Evolutionary conservation across 78 protist genomes (phyloP), one percentile per base, ranked within the genome.

Genomic region (slime mould (Dictyostelium discoideum)): DNA sequence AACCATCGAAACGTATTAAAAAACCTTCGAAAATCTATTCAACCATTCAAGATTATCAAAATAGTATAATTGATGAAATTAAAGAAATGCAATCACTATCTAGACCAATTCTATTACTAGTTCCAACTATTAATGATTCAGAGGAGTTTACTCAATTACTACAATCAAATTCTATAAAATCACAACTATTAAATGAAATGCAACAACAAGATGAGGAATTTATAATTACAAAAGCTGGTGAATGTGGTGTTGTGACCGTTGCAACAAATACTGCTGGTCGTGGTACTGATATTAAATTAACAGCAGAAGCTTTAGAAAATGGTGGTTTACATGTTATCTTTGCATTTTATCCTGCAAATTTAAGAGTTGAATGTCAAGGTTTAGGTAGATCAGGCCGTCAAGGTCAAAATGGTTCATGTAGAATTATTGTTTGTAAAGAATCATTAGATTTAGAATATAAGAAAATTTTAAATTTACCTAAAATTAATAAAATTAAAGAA

Each of bases 191-290:
- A 29, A 85, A 85, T 85, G 92, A 85, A 73, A 73, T 85, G 67
- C 92, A 85, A 85, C 48, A 42, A n/a, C 79, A 85, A 48, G 54
- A 85, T 29, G 92, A 85, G 29, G 92, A 85, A 11, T 20, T 73
- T 10, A 46, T 85, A 11, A 73, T 85, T 42, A 72, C 92, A 24
- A 42, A 32, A 46, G 82, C 80, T 20, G 92, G 80, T 42, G 82
- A 85, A 24, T 50, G n/a, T 37, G 42, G 39, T n/a, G 7, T 29
- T 20, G 46, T 69, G 0, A 65, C 80, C 0, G 20, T 85, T n/a
- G 82, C 92, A 10, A 85, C 92, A 16, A 85, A 85, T 72, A 85
- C 92, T 4, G 92, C 92, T 0, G 92, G 92, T 26, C 80, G 92
- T 46, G 92, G 92, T 40, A 60, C 92, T 13, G 92, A 85, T 37